Percentiles rank a stretch among this genome's conserved stretches.
Evolutionary conservation across 1,284 basidiomycete species (phyloP).

Genomic region (Cutaneotrichosporon arboriforme): DNA sequence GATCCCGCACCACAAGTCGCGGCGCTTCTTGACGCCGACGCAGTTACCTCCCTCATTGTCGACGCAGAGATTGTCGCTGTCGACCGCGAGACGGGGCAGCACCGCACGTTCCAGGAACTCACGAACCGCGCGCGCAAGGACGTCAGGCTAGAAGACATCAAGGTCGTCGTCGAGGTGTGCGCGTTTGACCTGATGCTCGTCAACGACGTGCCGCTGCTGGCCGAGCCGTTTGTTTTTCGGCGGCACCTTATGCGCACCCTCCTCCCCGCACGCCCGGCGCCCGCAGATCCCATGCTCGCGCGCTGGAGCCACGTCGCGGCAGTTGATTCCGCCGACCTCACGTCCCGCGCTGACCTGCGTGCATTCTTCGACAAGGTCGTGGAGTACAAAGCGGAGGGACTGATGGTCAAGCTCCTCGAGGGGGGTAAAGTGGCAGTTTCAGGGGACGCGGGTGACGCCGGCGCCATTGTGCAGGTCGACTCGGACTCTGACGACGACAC

Average conservation of each 20-base stretch:
- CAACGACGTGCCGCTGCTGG: constrained; percentile 80
- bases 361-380: constrained; percentile 74
- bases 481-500: constrained; percentile 45
- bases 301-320: constrained; percentile 71
- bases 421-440: constrained; percentile 42
- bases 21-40: constrained; percentile 26
- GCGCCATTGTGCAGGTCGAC: constrained; percentile 25
- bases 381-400: constrained; percentile 78
- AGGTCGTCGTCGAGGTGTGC: constrained; percentile 90
- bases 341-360: constrained; percentile 53
- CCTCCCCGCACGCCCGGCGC: constrained; percentile 52
- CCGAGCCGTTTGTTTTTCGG: constrained; percentile 66
- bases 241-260: constrained; percentile 63
- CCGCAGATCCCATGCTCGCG: constrained; percentile 54
- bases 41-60: constrained; percentile 73
- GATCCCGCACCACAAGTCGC: constrained; percentile 22
- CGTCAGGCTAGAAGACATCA: constrained; percentile 92
- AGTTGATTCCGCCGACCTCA: constrained; percentile 61
- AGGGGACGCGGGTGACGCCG: constrained; percentile 22
- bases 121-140: constrained; percentile 94
- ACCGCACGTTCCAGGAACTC: constrained; percentile 97
- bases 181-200: constrained; percentile 92
- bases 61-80: constrained; percentile 97
- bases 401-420: constrained; percentile 81
- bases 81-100: constrained; percentile 71